Base-by-base conservation (phyloP, 495 filamentous ascomycete species). In the Aspergillus heteromorphus region DNA sequence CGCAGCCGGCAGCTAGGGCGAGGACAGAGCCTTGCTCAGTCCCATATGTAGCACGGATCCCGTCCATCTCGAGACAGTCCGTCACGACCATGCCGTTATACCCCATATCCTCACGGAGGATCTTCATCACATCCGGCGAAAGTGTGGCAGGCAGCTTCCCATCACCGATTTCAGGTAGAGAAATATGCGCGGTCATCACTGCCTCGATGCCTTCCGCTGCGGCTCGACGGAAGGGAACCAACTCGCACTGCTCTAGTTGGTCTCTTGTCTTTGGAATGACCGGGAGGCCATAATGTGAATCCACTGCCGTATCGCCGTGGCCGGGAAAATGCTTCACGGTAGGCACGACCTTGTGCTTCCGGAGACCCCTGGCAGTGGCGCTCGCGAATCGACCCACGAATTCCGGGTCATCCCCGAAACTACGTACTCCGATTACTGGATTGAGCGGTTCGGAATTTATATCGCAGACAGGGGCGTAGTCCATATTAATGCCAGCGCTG, bases 21-120 rank as follows among this genome's bases (percentile, higher is more conserved):
- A 79, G 67, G 21, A 77, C 68, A 1, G 76, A 67, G 41, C 74
- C 75, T 52, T 72, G 63, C 45, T 77, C 74, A 0, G 75, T 76
- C 4, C 76, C 76, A 53, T 68, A 72, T 9, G 70, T 76, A 4
- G 69, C 63, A 17, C 74, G 65, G n/a, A 79, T 73, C 1, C 76
- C 75, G 40, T 73, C 75, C 69, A 76, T 77, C 58, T 73, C 75
- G 52, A 69, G 65, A 61, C 66, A 79, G 34, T 72, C 70, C 0
- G 67, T 73, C 23, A 68, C 66, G 8, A 71, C 56, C 63, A 76
- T 69, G 4, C 73, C 72, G 48, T 75, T 64, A 31, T 72, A 71
- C 1, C 65, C 61, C 68, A 71, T 73, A 36, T 74, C 70, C 4
- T 71, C 62, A 1, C 68, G 71, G 19, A 79, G 47, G 17, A 75